Conservation (phyloP, 208 protist genomes). For the Herpetomonas samuelpessoai region DNA sequence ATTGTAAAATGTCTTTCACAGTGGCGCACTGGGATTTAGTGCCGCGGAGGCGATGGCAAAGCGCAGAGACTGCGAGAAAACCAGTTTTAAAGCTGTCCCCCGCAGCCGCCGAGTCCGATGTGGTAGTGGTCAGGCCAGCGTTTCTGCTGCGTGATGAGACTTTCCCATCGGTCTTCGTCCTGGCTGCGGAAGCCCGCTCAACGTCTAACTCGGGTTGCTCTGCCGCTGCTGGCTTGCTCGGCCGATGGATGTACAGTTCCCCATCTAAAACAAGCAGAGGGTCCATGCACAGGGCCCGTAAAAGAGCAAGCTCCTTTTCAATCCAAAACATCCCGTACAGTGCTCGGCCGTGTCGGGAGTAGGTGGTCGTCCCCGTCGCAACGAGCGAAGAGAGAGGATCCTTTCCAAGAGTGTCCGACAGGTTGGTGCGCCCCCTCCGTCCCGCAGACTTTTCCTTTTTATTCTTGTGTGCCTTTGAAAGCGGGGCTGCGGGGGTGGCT, state of each 20-base stretch:
- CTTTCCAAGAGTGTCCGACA: too few species aligned
- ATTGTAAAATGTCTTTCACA: constrained; percentile 52
- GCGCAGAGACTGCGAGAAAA: constrained; percentile 72
- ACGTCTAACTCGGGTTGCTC: background rate
- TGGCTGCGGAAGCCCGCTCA: too few species aligned
- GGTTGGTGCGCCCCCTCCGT: too few species aligned
- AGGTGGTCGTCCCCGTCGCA: constrained; percentile 47
- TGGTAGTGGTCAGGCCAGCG: too few species aligned
- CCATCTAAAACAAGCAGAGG: constrained; percentile 67
- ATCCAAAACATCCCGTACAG: constrained; percentile 83
- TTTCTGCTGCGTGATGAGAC: too few species aligned
- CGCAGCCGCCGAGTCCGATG: too few species aligned
- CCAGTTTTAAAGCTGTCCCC: constrained; percentile 39
- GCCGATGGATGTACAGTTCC: constrained; percentile 82
- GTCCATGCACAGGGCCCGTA: constrained; percentile 70
- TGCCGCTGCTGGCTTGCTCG: constrained; percentile 7
- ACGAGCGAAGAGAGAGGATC: too few species aligned
- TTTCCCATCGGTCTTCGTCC: too few species aligned
- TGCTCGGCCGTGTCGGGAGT: constrained; percentile 73
- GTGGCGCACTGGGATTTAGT: constrained; percentile 26
- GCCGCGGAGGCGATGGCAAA: constrained; percentile 71
- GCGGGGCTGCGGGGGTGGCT: background rate
- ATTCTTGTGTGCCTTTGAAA: background rate
- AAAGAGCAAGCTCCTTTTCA: constrained; percentile 72
- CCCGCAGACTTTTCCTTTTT: background rate